These are phyloP conservation scores for Aspergillus melleus DNA, from an alignment of 2,329 filamentous ascomycete species.

Conservation along the genomic window DNA sequence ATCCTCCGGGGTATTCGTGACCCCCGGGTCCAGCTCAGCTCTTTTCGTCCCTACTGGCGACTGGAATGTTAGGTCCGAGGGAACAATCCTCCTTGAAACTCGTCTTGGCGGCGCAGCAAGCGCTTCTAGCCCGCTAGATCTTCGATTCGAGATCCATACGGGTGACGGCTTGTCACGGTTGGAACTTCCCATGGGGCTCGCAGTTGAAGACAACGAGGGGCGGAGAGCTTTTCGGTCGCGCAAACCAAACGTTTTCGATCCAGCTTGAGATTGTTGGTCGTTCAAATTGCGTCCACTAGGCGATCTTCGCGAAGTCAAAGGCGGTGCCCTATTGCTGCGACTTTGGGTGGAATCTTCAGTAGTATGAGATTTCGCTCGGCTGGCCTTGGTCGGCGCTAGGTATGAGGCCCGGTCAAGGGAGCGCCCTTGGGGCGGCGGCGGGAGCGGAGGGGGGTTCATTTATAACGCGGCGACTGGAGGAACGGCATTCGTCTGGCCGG, in stretches of 20 bases:
- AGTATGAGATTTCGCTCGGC: constrained; percentile 62
- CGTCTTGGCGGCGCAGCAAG: constrained; percentile 39
- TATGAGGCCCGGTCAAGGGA: constrained; percentile 55
- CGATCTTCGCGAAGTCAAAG: constrained; percentile 6
- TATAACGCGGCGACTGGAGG: constrained; percentile 44
- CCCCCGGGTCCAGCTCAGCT: constrained; percentile 8
- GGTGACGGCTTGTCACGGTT: constrained; percentile 17
- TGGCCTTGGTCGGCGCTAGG: constrained; percentile 67
- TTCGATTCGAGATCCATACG: constrained; percentile 26
- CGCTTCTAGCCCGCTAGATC: constrained; percentile 32
- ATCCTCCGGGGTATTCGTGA: constrained; percentile 29
- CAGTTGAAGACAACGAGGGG: constrained; percentile 32
- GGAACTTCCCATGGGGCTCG: constrained; percentile 25
- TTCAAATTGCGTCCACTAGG: constrained; percentile 6
- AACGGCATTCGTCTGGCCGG: constrained; percentile 53
- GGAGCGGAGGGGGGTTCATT: constrained; percentile 31
- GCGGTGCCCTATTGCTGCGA: not conserved
- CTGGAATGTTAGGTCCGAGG: constrained; percentile 31
- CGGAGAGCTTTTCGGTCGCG: constrained; percentile 39
- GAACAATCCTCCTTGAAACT: constrained; percentile 34
- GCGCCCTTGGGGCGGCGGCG: constrained; percentile 23
- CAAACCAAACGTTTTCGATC: constrained; percentile 29
- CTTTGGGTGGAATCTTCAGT: constrained; percentile 49
- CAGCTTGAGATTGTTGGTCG: constrained; percentile 14
- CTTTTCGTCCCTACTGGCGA: constrained; percentile 22